Evolutionary conservation across 768 basidiomycete genomes (phyloP).

Genomic region (Russula ochroleuca): DNA sequence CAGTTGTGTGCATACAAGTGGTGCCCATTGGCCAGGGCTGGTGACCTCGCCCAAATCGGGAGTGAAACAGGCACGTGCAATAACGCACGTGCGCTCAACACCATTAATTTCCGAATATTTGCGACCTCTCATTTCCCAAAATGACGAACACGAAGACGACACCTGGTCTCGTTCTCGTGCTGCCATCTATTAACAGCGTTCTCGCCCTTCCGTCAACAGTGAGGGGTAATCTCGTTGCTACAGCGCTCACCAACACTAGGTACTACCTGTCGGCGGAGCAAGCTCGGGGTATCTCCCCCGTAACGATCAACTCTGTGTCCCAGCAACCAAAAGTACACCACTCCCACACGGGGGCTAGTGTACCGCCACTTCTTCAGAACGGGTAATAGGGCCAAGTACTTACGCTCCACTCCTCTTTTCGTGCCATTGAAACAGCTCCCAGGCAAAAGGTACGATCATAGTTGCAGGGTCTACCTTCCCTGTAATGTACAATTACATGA

Average conservation of each 20-base stretch:
- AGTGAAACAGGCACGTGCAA: slow-evolving; percentile 6
- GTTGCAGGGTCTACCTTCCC: not conserved
- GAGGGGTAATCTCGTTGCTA: slow-evolving; percentile 15
- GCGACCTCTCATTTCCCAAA: not conserved
- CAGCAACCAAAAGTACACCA: not conserved
- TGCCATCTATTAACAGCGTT: slow-evolving; percentile 14
- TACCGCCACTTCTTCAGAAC: not conserved
- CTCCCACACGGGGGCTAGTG: not conserved
- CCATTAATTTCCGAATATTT: slow-evolving; percentile 11
- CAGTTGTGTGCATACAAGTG: not conserved
- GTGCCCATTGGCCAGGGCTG: not conserved
- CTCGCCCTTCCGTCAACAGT: slow-evolving; percentile 7
- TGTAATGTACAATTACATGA: not conserved
- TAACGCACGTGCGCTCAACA: slow-evolving; percentile 11
- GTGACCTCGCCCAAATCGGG: not conserved
- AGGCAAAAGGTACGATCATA: slow-evolving; percentile 11
- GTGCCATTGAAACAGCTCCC: slow-evolving; percentile 5
- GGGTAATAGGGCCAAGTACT: not conserved
- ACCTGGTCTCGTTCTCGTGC: not conserved
- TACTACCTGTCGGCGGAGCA: slow-evolving; percentile 10
- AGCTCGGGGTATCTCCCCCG: not conserved
- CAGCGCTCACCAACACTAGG: not conserved
- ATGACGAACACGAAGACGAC: not conserved
- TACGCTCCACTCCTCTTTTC: not conserved
- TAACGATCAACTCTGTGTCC: slow-evolving; percentile 1